These are phyloP conservation scores for Ceriops tagal DNA, from an alignment of 345 rosid species.

Conservation along the genomic window DNA sequence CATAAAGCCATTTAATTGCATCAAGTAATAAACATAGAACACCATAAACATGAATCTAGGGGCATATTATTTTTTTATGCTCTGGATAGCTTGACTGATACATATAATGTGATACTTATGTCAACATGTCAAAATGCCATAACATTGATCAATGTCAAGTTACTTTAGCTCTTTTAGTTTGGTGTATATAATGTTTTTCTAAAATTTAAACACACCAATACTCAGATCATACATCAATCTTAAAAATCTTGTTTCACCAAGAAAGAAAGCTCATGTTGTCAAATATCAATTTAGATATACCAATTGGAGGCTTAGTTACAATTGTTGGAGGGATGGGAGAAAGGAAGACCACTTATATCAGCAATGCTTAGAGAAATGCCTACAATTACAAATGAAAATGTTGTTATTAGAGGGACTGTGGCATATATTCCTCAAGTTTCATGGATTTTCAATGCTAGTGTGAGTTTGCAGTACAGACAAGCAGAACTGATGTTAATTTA, in stretches of 20 bases:
- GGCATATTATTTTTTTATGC: too few species aligned
- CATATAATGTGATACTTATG: too few species aligned
- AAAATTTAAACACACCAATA: neutral
- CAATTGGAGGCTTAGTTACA: slow-evolving; percentile 86
- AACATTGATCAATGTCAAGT: too few species aligned
- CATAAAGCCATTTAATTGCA: too few species aligned
- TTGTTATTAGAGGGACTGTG: slow-evolving; percentile 65
- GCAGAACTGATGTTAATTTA: neutral
- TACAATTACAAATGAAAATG: slow-evolving; percentile 52
- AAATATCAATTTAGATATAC: slow-evolving; percentile 79
- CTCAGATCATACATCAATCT: neutral
- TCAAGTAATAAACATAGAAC: too few species aligned
- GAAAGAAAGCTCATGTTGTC: slow-evolving; percentile 81
- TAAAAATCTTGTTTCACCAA: slow-evolving; percentile 34
- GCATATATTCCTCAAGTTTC: slow-evolving; percentile 99
- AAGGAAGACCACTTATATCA: slow-evolving; percentile 94
- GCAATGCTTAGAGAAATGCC: slow-evolving; percentile 99
- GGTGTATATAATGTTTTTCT: too few species aligned
- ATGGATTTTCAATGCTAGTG: slow-evolving; percentile 99
- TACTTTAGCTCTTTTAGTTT: too few species aligned
- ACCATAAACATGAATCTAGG: too few species aligned
- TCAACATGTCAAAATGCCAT: too few species aligned
- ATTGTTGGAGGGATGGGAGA: slow-evolving; percentile 96
- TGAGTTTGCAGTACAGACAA: slow-evolving; percentile 31
- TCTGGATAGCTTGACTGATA: too few species aligned